Evolutionary conservation across 148 eudicot genomes (phyloP), one percentile per base, ranked within the genome.

Genomic region (Diospyros lotus): DNA sequence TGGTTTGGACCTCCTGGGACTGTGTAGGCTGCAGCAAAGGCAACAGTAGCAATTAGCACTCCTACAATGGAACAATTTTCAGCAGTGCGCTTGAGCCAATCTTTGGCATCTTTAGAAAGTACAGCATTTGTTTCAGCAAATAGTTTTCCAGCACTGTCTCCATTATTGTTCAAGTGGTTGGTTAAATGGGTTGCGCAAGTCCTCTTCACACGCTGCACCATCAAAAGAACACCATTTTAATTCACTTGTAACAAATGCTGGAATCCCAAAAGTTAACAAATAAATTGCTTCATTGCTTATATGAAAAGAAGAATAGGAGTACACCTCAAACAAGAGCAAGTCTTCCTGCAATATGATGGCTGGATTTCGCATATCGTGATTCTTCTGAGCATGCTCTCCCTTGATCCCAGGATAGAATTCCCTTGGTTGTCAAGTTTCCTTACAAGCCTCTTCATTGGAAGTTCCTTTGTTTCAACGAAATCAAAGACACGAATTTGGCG

Each of bases 1-100:
- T 65, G 68, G 2, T 65, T 65, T 5, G 68, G 68, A 44, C 68
- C 68, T 4, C 68, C 68, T 8, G 68, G 68, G 0, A 40, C 45
- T 3, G 66, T 63, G 45, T 63, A 63, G 66, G 66, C 66, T 9
- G 66, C 66, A 41, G 68, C 68, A 65, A 65, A 65, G 18, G 51
- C 68, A 13, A 65, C 68, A 1, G 67, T 64, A 28, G 68, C 51
- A 9, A 63, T 63, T 5, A 63, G 28, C 68, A 65, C 68, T 1
- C 28, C 68, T 0, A 65, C 51, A 13, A 63, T 63, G 44, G 66
- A 65, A 28, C 68, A 65, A 9, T 65, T 65, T 9, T 65, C 68
- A 1, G 66, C 13, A 1, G 66, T 63, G 13, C 66, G 66, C 45
- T 39, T 63, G 14, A 63, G 43, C 66, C 68, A 65, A 1, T 63